phyloP scores from a whole-genome alignment of 306 rosid genomes.

The Fragaria iinumae region DNA sequence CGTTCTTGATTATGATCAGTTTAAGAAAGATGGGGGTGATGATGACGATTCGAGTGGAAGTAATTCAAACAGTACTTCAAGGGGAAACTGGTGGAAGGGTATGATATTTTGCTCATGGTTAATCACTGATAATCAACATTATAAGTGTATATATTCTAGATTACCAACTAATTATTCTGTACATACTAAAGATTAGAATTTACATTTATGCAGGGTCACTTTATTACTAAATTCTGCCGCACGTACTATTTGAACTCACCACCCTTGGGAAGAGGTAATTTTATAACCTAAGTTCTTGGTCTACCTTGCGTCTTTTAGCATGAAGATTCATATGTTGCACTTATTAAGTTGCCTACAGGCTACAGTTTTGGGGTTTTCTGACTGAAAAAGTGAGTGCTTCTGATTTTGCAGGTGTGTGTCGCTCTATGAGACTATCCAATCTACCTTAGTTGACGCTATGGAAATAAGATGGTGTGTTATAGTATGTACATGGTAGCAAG shows the following conservation, averaged over 20 bases:
- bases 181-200: not conserved
- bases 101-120: not conserved
- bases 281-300: not conserved
- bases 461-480: slow-evolving; percentile 4
- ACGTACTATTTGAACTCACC: slow-evolving; percentile 8
- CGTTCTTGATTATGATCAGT: slow-evolving; percentile 23
- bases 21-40: slow-evolving; percentile 54
- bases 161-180: not conserved
- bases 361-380: not conserved
- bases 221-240: slow-evolving; percentile 49
- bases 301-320: not conserved
- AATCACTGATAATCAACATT: not conserved
- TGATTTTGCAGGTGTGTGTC: slow-evolving; percentile 5
- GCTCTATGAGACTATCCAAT: not conserved
- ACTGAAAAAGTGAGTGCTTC: not conserved
- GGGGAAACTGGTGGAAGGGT: slow-evolving; percentile 99
- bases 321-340: not conserved
- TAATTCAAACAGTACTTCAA: slow-evolving; percentile 53
- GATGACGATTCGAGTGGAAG: slow-evolving; percentile 57
- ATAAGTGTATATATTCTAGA: not conserved
- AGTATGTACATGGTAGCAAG: slow-evolving; percentile 3
- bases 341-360: not conserved
- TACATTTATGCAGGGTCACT: slow-evolving; percentile 65
- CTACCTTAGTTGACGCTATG: not conserved
- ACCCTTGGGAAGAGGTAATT: slow-evolving; percentile 35